Evolutionary conservation across 2,329 filamentous ascomycete species (phyloP).

Genomic region (Colletotrichum caudatum): DNA sequence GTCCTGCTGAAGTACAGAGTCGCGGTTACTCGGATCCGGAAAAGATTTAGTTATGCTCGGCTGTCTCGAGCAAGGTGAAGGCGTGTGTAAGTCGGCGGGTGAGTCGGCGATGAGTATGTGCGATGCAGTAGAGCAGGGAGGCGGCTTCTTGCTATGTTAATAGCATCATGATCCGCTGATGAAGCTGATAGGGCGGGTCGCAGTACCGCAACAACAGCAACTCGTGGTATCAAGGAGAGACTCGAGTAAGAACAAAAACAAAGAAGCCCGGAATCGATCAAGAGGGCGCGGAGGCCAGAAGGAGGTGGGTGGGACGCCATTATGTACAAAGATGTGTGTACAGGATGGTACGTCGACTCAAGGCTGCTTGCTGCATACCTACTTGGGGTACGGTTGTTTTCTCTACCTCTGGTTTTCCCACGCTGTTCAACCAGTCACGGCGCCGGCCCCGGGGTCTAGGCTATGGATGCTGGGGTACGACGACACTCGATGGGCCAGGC

Average conservation of each 20-base stretch:
- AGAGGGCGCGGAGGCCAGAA: conserved; percentile 22
- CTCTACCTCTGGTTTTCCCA: conserved; percentile 20
- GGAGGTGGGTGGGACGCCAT: conserved; percentile 38
- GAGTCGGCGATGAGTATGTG: conserved; percentile 19
- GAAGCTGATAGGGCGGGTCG: conserved; percentile 13
- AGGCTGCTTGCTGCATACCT: conserved; percentile 2
- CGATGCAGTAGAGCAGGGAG: conserved; percentile 6
- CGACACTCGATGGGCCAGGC: conserved; percentile 35
- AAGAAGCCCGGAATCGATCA: conserved; percentile 25
- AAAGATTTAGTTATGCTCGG: background rate
- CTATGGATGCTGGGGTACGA: conserved; percentile 34
- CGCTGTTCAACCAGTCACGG: conserved; percentile 36
- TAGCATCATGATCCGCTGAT: conserved; percentile 32
- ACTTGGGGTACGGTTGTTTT: conserved; percentile 26
- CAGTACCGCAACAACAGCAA: conserved; percentile 20
- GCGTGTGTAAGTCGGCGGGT: conserved; percentile 30
- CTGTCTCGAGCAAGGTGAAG: background rate
- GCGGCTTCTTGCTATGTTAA: conserved; percentile 27
- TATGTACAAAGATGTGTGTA: conserved; percentile 37
- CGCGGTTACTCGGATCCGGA: conserved; percentile 3
- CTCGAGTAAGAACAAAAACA: conserved; percentile 37
- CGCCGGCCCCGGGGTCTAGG: conserved; percentile 28
- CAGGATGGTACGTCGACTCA: conserved; percentile 14
- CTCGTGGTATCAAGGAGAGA: conserved; percentile 42
- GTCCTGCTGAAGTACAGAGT: conserved; percentile 35